These are phyloP conservation scores for Populus euphratica DNA, from an alignment of 345 rosid genomes.

Conservation along the genomic window DNA sequence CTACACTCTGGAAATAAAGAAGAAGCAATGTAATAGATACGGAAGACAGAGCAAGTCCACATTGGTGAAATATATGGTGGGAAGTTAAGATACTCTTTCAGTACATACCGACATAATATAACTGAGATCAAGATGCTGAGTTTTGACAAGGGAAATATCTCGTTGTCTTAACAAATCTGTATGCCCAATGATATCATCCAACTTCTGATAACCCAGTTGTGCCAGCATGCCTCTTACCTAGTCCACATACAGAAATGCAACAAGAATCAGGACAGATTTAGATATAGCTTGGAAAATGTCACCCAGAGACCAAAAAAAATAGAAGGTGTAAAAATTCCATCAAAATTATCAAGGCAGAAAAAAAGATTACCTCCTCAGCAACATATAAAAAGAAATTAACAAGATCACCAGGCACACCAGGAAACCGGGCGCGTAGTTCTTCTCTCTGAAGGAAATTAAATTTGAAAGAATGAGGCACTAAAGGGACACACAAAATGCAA, in stretches of 20 bases:
- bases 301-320: neutral
- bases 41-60: slow-evolving; percentile 1
- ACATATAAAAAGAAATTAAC: slow-evolving; percentile 90
- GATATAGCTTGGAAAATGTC: neutral
- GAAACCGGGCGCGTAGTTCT: slow-evolving; percentile 96
- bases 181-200: slow-evolving; percentile 88
- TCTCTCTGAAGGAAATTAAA: slow-evolving; percentile 55
- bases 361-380: slow-evolving; percentile 85
- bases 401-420: slow-evolving; percentile 99
- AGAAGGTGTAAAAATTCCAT: slow-evolving; percentile 3
- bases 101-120: slow-evolving; percentile 69
- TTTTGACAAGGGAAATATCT: slow-evolving; percentile 91
- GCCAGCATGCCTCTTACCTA: slow-evolving; percentile 95
- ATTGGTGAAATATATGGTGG: slow-evolving; percentile 2
- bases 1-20: slow-evolving; percentile 55
- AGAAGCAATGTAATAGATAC: slow-evolving; percentile 9
- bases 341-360: neutral
- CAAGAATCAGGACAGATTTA: neutral
- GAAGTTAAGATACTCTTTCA: slow-evolving; percentile 7
- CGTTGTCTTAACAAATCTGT: slow-evolving; percentile 73
- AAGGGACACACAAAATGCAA: slow-evolving; percentile 2
- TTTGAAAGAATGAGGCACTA: slow-evolving; percentile 10
- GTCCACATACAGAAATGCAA: slow-evolving; percentile 5
- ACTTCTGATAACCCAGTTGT: slow-evolving; percentile 80
- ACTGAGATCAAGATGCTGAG: slow-evolving; percentile 92